A percentile compares a stretch with the other conserved stretches of the same genome.
phyloP scores from a whole-genome alignment of 2,329 filamentous ascomycete species.

The Mycocentrospora acerina region DNA sequence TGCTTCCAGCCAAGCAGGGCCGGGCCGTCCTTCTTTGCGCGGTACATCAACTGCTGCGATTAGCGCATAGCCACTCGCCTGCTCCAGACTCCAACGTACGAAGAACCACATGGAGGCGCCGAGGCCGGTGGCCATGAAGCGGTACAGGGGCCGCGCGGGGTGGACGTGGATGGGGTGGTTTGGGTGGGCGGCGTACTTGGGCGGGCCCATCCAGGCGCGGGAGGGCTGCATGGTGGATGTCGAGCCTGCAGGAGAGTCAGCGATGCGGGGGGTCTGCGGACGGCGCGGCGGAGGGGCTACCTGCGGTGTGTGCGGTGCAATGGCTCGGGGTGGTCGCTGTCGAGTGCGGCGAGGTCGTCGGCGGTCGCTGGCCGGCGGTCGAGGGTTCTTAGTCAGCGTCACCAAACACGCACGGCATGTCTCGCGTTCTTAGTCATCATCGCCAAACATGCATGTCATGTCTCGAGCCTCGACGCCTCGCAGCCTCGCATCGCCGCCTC shows the following conservation, averaged over 20 bases:
- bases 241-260: constrained; percentile 22
- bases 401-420: constrained; percentile 18
- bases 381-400: constrained; percentile 14
- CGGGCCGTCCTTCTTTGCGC: constrained; percentile 93
- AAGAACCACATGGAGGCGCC: constrained; percentile 99
- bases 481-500: too few species aligned
- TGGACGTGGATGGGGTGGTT: constrained; percentile 60
- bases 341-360: constrained; percentile 27
- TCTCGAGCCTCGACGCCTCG: too few species aligned
- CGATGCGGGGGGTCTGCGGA: neutral
- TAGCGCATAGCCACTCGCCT: constrained; percentile 14
- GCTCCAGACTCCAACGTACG: constrained; percentile 58
- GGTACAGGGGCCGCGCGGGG: constrained; percentile 70
- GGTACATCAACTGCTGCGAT: constrained; percentile 77
- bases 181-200: constrained; percentile 42
- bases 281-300: constrained; percentile 13
- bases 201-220: constrained; percentile 37
- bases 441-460: too few species aligned
- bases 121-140: constrained; percentile 81
- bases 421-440: constrained; percentile 23
- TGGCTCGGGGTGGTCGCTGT: constrained; percentile 27
- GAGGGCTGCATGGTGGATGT: constrained; percentile 29
- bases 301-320: constrained; percentile 30
- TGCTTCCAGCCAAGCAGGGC: constrained; percentile 91
- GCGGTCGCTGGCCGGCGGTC: constrained; percentile 14